phyloP scores from a whole-genome alignment of 2,329 filamentous ascomycete species.

The Stachybotrys chartarum region DNA sequence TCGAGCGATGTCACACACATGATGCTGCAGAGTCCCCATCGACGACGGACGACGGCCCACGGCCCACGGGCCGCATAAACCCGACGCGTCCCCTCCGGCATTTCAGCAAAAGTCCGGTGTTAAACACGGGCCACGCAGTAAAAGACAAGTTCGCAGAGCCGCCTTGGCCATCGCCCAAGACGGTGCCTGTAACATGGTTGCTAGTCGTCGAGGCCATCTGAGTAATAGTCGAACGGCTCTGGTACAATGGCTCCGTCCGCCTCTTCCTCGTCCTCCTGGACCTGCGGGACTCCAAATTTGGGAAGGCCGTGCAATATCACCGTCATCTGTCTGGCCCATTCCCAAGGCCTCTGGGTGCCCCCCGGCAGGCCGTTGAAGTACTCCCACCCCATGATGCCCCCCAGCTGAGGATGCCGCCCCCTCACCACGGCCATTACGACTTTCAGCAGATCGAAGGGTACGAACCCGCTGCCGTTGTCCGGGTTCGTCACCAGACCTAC shows the following conservation, averaged over 20 bases:
- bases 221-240: slow-evolving; percentile 14
- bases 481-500: slow-evolving; percentile 76
- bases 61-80: neutral
- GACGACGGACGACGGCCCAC: neutral
- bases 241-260: slow-evolving; percentile 8
- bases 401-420: slow-evolving; percentile 59
- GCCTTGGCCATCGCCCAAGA: neutral
- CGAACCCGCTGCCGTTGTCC: slow-evolving; percentile 56
- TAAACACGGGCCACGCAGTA: neutral
- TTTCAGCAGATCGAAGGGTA: slow-evolving; percentile 39
- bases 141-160: neutral
- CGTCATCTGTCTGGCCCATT: slow-evolving; percentile 70
- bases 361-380: slow-evolving; percentile 79
- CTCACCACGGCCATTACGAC: slow-evolving; percentile 33
- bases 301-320: slow-evolving; percentile 25
- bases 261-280: slow-evolving; percentile 8
- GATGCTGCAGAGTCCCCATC: neutral
- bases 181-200: neutral
- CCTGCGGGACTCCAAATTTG: slow-evolving; percentile 5
- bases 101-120: neutral
- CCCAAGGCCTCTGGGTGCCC: slow-evolving; percentile 56
- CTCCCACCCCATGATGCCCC: slow-evolving; percentile 92
- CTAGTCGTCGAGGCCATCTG: slow-evolving; percentile 7
- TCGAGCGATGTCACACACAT: neutral
- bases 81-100: neutral